Conservation (phyloP, 2,329 filamentous ascomycete species). For the Fonsecaea monophora region DNA sequence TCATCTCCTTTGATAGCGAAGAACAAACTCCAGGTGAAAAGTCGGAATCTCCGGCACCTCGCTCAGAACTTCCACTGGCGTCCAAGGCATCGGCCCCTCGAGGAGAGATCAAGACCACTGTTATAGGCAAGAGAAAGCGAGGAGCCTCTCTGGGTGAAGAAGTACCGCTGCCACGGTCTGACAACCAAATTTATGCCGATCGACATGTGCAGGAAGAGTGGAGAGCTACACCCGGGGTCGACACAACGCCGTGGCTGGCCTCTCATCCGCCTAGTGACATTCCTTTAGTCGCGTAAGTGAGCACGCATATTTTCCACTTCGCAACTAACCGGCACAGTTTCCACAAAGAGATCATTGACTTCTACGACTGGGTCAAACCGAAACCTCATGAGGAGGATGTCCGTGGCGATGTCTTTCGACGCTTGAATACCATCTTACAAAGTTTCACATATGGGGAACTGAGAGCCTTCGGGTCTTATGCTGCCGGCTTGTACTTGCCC, state of each 20-base stretch:
- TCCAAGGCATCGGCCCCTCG: constrained; percentile 36
- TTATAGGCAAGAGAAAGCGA: constrained; percentile 74
- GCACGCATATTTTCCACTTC: not conserved
- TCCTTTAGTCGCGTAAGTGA: constrained; percentile 36
- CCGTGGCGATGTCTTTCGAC: constrained; percentile 73
- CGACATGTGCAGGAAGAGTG: constrained; percentile 26
- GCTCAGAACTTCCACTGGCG: constrained; percentile 46
- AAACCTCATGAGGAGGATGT: constrained; percentile 77
- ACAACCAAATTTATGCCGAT: constrained; percentile 23
- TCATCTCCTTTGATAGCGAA: constrained; percentile 80
- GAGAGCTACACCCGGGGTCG: constrained; percentile 12
- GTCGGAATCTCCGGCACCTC: constrained; percentile 29
- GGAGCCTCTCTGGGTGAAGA: constrained; percentile 56
- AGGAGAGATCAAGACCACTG: constrained; percentile 49
- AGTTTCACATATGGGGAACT: constrained; percentile 67
- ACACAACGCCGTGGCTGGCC: constrained; percentile 28
- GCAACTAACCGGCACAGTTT: constrained; percentile 61
- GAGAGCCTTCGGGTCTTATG: constrained; percentile 89
- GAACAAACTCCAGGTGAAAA: constrained; percentile 43
- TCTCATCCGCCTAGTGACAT: constrained; percentile 13
- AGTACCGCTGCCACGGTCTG: constrained; percentile 42
- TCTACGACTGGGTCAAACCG: constrained; percentile 84
- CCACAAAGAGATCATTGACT: constrained; percentile 88
- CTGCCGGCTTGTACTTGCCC: constrained; percentile 77
- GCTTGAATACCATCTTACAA: constrained; percentile 68